phyloP scores from a whole-genome alignment of 495 filamentous ascomycete species.

The Evernia prunastri region DNA sequence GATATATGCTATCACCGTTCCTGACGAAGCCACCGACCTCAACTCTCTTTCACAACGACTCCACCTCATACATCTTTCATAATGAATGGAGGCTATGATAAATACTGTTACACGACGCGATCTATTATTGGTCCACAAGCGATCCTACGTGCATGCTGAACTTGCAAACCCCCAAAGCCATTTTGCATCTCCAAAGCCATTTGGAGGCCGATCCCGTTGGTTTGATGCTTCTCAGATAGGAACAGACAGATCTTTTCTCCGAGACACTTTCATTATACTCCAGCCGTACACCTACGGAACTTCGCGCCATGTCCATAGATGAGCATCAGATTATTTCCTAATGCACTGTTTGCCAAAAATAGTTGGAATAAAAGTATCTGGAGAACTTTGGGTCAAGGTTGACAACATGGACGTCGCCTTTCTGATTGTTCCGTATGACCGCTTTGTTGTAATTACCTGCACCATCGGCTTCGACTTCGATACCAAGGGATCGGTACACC shows the following conservation, averaged over 20 bases:
- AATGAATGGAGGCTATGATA: neutral
- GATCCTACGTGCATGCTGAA: neutral
- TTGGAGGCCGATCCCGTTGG: neutral
- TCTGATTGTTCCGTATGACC: conserved; percentile 75
- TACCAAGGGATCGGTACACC: conserved; percentile 83
- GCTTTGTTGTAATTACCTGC: conserved; percentile 80
- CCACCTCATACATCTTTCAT: neutral
- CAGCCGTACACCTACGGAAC: neutral
- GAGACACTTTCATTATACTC: neutral
- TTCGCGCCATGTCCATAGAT: neutral
- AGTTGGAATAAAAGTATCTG: conserved; percentile 87
- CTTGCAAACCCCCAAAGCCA: neutral
- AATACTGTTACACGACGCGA: neutral
- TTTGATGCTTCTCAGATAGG: neutral
- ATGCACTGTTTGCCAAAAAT: conserved; percentile 88
- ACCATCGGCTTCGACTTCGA: conserved; percentile 78
- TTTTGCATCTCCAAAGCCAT: neutral
- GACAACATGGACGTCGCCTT: conserved; percentile 90
- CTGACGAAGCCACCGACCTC: neutral
- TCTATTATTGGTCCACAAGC: neutral
- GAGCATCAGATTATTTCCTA: conserved; percentile 25
- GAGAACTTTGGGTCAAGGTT: conserved; percentile 92
- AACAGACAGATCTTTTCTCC: neutral
- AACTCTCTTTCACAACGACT: neutral
- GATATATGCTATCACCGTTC: neutral